Conservation (phyloP, 441 rosid species). For the Hura crepitans region DNA sequence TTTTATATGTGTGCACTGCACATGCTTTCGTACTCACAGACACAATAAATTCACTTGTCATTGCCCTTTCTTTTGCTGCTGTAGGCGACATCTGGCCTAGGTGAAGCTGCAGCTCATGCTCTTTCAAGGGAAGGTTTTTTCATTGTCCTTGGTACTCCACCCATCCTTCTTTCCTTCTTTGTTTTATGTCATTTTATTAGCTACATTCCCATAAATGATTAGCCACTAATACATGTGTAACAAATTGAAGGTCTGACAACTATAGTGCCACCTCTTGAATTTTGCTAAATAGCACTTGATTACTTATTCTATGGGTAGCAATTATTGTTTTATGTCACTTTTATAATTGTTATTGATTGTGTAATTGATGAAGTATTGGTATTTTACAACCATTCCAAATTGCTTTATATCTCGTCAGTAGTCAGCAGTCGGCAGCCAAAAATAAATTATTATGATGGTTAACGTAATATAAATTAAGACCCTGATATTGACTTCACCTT, state of each 20-base stretch:
- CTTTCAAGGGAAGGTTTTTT: constrained; percentile 71
- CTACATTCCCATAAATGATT: background rate
- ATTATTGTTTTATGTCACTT: background rate
- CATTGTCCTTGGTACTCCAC: constrained; percentile 58
- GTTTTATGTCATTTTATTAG: background rate
- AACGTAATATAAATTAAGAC: background rate
- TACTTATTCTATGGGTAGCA: background rate
- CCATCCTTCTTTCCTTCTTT: background rate
- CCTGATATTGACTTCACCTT: background rate
- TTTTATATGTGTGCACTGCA: too few species aligned
- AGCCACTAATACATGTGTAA: too few species aligned
- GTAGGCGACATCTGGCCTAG: constrained; percentile 86
- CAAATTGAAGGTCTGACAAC: background rate
- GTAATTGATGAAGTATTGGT: background rate
- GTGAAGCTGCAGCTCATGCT: constrained; percentile 69
- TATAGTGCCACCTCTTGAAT: background rate
- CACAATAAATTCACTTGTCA: background rate
- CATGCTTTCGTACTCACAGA: too few species aligned
- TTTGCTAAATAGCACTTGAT: background rate
- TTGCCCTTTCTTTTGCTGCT: constrained; percentile 3
- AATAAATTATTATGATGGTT: background rate
- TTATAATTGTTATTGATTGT: background rate
- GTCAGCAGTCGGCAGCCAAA: background rate
- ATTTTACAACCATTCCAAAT: background rate
- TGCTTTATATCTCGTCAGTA: background rate